These are phyloP conservation scores for Dendrobium huoshanense DNA, from an alignment of 106 monocot genomes.

Conservation along the genomic window DNA sequence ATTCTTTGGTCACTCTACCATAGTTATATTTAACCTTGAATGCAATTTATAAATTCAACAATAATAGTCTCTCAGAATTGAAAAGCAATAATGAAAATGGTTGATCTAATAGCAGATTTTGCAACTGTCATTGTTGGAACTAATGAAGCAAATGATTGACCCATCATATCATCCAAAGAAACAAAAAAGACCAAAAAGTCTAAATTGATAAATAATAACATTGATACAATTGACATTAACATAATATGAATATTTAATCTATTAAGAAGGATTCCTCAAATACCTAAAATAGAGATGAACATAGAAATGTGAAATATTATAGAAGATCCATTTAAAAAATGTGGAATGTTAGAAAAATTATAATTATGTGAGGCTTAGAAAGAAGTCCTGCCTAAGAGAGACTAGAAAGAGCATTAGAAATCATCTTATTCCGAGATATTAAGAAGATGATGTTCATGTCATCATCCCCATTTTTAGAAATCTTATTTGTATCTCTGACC, in stretches of 20 bases:
- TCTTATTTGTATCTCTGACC: background rate
- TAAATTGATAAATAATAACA: constrained; percentile 7
- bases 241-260: constrained; percentile 1
- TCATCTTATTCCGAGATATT: background rate
- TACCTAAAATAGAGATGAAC: background rate
- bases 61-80: background rate
- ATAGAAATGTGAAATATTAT: background rate
- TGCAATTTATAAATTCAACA: constrained; percentile 16
- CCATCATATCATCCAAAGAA: constrained; percentile 10
- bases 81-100: no score
- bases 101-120: background rate
- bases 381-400: constrained; percentile 16
- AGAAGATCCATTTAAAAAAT: background rate
- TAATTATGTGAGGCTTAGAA: constrained; percentile 13
- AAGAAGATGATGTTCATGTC: constrained; percentile 1
- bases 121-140: background rate
- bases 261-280: constrained; percentile 3
- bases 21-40: no score
- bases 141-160: no score
- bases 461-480: background rate
- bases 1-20: no score
- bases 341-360: constrained; percentile 15
- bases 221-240: constrained; percentile 7
- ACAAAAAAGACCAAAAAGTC: constrained; percentile 6
- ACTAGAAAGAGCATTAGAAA: background rate